Evolutionary conservation across 345 rosid genomes (phyloP), one percentile per base, ranked within the genome.

Genomic region (Anacardium occidentale): DNA sequence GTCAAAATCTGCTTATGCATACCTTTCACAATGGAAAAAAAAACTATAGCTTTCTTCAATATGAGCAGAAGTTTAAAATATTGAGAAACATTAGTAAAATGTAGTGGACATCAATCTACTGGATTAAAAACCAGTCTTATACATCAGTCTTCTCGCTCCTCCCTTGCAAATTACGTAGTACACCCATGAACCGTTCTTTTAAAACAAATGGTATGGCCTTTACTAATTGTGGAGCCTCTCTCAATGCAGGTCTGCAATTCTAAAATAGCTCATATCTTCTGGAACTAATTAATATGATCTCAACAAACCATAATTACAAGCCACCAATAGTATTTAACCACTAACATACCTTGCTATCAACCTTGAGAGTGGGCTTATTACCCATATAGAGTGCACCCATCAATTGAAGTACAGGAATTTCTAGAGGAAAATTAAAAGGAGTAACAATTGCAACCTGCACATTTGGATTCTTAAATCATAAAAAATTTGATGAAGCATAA

Each of bases 341-440:
- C 57, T 37, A 58, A 25, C 65, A 59, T 75, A 92, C 99, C 99
- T 95, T 92, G 88, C 97, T 88, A 78, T 95, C 99, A 64, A 92
- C 99, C 81, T 95, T 95, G 56, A 92, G 89, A 75, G 91, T 66
- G 34, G 98, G 96, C 77, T 95, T 95, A 89, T 95, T 95, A 73
- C 99, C 99, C 99, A 95, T 94, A 70, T 90, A 95, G 60, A 95
- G 80, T 44, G 99, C 97, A 62, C 98, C 99, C 99, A 95, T 90
- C 85, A 95, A 54, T 84, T 95, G 99, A 82, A 95, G 97, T 50
- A 88, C 79, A 0, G 99, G 99, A 83, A 95, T 95, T 91, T 95
- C 99, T 32, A 95, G 83, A 10, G 99, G 98, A 71, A 95, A 95
- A 79, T 95, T 95, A 84, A 95, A 95, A 25, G 99, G 99, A 53